Conservation (phyloP, 371 early-diverging fungal species). For the Mucor lusitanicus region DNA sequence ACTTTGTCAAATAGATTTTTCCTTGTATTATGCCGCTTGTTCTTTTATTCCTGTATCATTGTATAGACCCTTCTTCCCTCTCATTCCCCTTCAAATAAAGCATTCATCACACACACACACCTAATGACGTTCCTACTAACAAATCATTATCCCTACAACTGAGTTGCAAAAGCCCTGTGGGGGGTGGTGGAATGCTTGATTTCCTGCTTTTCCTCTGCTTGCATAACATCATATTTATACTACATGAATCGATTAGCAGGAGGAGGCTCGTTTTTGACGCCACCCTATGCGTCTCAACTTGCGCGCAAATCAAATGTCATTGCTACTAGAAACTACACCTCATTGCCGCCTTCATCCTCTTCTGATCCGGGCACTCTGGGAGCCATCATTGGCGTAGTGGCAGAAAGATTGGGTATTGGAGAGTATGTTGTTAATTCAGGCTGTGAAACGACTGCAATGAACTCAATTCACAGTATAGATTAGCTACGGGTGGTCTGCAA, state of each 20-base stretch:
- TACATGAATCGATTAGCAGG: slow-evolving; percentile 2
- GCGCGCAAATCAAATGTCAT: background rate
- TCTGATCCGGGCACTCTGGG: slow-evolving; percentile 40
- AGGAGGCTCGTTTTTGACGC: slow-evolving; percentile 6
- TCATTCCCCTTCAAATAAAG: background rate
- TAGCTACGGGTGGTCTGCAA: slow-evolving; percentile 58
- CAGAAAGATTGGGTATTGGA: slow-evolving; percentile 55
- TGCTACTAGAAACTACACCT: slow-evolving; percentile 10
- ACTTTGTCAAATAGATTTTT: slow-evolving; percentile 22
- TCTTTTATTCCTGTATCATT: background rate
- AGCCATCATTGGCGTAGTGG: slow-evolving; percentile 40
- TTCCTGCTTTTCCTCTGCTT: background rate
- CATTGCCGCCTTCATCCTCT: slow-evolving; percentile 24
- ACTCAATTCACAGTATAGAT: slow-evolving; percentile 22
- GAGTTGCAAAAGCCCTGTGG: background rate
- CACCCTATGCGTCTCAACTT: background rate
- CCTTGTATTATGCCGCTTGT: background rate
- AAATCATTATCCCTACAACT: background rate
- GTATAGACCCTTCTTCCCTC: background rate
- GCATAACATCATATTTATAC: background rate
- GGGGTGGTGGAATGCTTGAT: background rate
- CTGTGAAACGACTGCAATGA: no score
- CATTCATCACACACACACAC: background rate
- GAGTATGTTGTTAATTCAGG: slow-evolving; percentile 31
- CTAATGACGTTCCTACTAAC: no score